phyloP scores from a whole-genome alignment of 768 basidiomycete genomes.

The Mycena galopus region DNA sequence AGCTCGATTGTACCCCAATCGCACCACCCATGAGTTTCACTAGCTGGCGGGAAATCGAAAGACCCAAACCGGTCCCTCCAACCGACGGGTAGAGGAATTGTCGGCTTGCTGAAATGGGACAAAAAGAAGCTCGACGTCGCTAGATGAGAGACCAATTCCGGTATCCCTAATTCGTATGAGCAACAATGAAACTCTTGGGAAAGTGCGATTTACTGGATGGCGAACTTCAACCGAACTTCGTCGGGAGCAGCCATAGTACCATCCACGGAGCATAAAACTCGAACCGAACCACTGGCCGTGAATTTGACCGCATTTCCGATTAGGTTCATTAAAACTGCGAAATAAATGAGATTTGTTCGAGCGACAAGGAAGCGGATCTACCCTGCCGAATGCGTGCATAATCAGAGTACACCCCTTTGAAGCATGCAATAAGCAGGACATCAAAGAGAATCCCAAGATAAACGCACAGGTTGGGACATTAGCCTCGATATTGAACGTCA shows the following conservation, averaged over 20 bases:
- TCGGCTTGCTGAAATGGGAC: slow-evolving; percentile 86
- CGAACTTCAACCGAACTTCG: slow-evolving; percentile 71
- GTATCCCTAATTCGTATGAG: slow-evolving; percentile 64
- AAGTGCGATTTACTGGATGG: slow-evolving; percentile 63
- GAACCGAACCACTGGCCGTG: slow-evolving; percentile 72
- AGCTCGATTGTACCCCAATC: slow-evolving; percentile 77
- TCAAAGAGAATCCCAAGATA: background rate
- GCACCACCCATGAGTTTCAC: slow-evolving; percentile 84
- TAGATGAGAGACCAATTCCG: slow-evolving; percentile 77
- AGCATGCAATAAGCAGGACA: slow-evolving; percentile 7
- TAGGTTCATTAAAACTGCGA: slow-evolving; percentile 78
- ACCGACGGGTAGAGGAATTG: slow-evolving; percentile 81
- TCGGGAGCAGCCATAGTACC: slow-evolving; percentile 48
- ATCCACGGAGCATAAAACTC: slow-evolving; percentile 72
- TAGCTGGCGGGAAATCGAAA: slow-evolving; percentile 80
- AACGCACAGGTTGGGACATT: slow-evolving; percentile 73
- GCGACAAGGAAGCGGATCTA: slow-evolving; percentile 35
- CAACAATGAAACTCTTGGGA: slow-evolving; percentile 4
- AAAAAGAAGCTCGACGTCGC: slow-evolving; percentile 76
- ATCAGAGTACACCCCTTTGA: slow-evolving; percentile 78
- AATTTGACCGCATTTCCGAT: slow-evolving; percentile 86
- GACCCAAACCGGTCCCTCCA: slow-evolving; percentile 84
- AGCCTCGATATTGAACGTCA: slow-evolving; percentile 78
- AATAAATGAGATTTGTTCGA: slow-evolving; percentile 11
- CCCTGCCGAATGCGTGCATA: slow-evolving; percentile 83